phyloP scores from a whole-genome alignment of 495 filamentous ascomycete species.

The Talaromyces wortmannii region DNA sequence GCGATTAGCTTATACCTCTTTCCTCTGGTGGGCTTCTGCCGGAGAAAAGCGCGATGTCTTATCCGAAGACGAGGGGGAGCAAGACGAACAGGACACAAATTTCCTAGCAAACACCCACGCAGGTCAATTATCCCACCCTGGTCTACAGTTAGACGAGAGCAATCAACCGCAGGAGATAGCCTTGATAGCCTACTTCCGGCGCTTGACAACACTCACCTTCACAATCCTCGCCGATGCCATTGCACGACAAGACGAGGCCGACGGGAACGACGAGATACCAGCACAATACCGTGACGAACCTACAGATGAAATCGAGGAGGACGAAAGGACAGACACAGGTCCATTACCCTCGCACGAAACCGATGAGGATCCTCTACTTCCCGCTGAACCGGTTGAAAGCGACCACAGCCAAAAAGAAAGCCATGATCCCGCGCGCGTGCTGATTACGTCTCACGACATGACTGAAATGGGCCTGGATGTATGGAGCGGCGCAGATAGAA shows the following conservation, averaged over 20 bases:
- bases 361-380: constrained; percentile 3
- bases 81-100: constrained; percentile 34
- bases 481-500: constrained; percentile 73
- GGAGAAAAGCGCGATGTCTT: constrained; percentile 66
- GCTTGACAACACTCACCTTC: constrained; percentile 68
- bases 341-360: background rate
- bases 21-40: constrained; percentile 98
- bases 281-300: constrained; percentile 29
- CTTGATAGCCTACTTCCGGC: constrained; percentile 87
- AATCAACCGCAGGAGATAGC: constrained; percentile 56
- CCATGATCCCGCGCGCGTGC: constrained; percentile 28
- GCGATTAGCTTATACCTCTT: constrained; percentile 79
- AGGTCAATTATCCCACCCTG: constrained; percentile 35
- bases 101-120: constrained; percentile 30
- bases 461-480: constrained; percentile 76
- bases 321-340: constrained; percentile 8
- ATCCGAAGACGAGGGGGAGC: constrained; percentile 35
- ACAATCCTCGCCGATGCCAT: constrained; percentile 52
- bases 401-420: background rate
- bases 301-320: constrained; percentile 37
- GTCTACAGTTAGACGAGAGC: constrained; percentile 32
- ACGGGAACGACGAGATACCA: constrained; percentile 37
- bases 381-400: background rate
- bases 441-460: constrained; percentile 63
- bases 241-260: constrained; percentile 52